A percentile compares a stretch with the other conserved stretches of the same genome.
These are phyloP conservation scores for Gremmenia infestans DNA, from an alignment of 2,329 filamentous ascomycete species.

Conservation along the genomic window DNA sequence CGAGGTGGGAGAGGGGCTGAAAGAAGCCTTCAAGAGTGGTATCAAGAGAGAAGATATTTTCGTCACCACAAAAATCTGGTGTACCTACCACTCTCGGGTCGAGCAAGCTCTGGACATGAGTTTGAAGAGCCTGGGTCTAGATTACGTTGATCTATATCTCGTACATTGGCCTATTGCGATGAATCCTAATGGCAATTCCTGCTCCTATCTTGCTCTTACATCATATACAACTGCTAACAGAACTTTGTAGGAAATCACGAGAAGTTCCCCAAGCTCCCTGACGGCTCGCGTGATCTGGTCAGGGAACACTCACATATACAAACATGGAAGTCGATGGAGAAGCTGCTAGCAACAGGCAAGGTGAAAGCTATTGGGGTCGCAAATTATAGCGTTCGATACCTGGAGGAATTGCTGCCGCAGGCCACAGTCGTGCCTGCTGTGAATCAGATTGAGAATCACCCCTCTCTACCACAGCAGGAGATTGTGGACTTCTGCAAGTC, in stretches of 20 bases:
- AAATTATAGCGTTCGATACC: constrained; percentile 33
- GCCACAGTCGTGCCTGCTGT: constrained; percentile 46
- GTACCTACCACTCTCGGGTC: constrained; percentile 67
- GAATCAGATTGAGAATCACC: constrained; percentile 59
- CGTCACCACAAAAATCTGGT: constrained; percentile 64
- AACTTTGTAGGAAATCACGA: constrained; percentile 55
- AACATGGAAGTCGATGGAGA: constrained; percentile 75
- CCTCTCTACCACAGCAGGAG: constrained; percentile 49
- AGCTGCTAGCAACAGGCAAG: constrained; percentile 55
- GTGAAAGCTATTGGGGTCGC: constrained; percentile 43
- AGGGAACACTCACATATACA: constrained; percentile 64
- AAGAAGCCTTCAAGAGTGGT: constrained; percentile 61
- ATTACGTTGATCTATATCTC: constrained; percentile 77
- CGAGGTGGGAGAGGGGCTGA: constrained; percentile 74
- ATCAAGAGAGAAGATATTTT: constrained; percentile 61
- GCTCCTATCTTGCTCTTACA: background rate
- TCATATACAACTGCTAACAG: constrained; percentile 1
- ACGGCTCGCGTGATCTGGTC: constrained; percentile 56
- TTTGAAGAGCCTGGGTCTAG: constrained; percentile 66
- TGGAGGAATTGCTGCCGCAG: constrained; percentile 35
- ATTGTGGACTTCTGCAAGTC: constrained; percentile 46
- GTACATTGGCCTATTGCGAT: constrained; percentile 81
- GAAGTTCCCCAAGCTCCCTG: constrained; percentile 67
- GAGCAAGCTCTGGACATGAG: constrained; percentile 68
- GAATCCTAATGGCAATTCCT: constrained; percentile 62